These are phyloP conservation scores for Diphasiastrum complanatum DNA, from an alignment of 83 land plant genomes.

Conservation along the genomic window DNA sequence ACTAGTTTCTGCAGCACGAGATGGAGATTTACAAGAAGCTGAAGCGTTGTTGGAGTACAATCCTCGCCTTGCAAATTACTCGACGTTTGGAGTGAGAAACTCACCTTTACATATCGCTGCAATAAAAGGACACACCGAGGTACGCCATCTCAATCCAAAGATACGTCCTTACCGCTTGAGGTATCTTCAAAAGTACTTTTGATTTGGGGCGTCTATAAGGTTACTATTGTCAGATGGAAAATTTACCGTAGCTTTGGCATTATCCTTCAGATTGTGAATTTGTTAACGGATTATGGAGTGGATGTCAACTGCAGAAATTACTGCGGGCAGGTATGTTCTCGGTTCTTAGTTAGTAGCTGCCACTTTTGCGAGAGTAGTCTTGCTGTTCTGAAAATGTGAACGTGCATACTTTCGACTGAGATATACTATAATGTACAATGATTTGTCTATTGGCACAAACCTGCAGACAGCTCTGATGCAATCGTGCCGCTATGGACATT, in stretches of 20 bases:
- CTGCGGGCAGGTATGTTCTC: slow-evolving; percentile 92
- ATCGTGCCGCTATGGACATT: slow-evolving; percentile 91
- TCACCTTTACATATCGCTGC: slow-evolving; percentile 93
- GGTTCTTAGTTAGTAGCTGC: no score
- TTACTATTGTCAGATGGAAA: no score
- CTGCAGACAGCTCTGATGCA: slow-evolving; percentile 93
- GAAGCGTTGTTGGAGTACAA: slow-evolving; percentile 86
- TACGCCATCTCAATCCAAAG: no score
- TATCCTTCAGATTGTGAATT: slow-evolving; percentile 63
- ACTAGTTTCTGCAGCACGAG: slow-evolving; percentile 89
- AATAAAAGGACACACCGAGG: slow-evolving; percentile 97
- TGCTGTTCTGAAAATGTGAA: no score
- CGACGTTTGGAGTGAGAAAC: slow-evolving; percentile 89
- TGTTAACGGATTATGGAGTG: slow-evolving; percentile 83
- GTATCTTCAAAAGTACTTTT: no score
- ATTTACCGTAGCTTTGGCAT: no score
- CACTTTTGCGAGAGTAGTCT: no score
- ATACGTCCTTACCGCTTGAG: no score
- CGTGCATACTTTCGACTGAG: no score
- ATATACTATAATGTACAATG: no score
- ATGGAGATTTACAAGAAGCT: slow-evolving; percentile 92
- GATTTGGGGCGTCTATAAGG: no score
- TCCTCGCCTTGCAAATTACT: slow-evolving; percentile 82
- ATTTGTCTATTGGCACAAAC: no score
- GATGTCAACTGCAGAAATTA: slow-evolving; percentile 81